Evolutionary conservation across 805 yeast genomes (phyloP).

Genomic region (Candida montana): DNA sequence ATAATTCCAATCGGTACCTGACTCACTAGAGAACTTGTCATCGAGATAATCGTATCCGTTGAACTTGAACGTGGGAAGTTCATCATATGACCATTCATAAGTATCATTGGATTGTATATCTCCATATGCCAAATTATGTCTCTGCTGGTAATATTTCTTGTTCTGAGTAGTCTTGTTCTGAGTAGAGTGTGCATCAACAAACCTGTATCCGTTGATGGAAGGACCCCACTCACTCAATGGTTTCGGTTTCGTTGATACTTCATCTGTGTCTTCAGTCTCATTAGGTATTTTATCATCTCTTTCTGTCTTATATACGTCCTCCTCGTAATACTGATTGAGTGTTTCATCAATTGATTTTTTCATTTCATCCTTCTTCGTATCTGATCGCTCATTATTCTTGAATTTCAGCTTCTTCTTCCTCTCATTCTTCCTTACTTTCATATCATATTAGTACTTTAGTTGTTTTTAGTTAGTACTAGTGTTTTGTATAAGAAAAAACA

Average conservation of each 20-base stretch:
- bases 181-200: conserved; percentile 9
- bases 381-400: background rate
- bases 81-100: conserved; percentile 19
- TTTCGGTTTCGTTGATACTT: background rate
- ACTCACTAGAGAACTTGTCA: background rate
- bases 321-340: background rate
- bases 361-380: background rate
- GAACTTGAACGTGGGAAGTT: conserved; percentile 13
- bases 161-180: no score
- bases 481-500: no score
- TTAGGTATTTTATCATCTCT: no score
- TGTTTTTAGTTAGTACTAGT: no score
- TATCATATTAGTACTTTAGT: background rate
- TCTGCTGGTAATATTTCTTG: conserved; percentile 11
- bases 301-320: background rate
- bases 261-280: background rate
- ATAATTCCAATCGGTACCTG: conserved; percentile 3
- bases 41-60: conserved; percentile 1
- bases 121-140: conserved; percentile 4
- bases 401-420: background rate
- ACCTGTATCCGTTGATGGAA: conserved; percentile 23
- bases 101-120: background rate
- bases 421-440: background rate
- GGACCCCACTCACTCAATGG: conserved; percentile 26
- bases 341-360: background rate